These are phyloP conservation scores for Tylopilus rubrobrunneus DNA, from an alignment of 768 basidiomycete genomes.

Conservation along the genomic window DNA sequence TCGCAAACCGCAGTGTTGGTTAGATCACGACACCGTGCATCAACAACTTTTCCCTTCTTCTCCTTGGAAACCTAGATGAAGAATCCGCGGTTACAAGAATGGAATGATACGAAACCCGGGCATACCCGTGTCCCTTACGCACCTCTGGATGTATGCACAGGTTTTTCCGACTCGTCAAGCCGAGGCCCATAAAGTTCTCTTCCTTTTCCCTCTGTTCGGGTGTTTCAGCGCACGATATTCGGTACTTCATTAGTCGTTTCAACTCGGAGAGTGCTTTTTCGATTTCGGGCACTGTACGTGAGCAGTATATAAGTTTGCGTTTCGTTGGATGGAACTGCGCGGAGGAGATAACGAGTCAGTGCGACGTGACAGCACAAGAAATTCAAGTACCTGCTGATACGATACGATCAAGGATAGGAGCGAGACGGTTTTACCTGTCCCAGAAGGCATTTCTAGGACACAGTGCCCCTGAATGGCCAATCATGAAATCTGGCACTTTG, in stretches of 20 bases:
- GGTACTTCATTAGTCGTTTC: conserved; percentile 90
- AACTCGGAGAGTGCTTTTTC: conserved; percentile 96
- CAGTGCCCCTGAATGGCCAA: conserved; percentile 77
- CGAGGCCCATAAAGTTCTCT: conserved; percentile 78
- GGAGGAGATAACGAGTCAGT: background rate
- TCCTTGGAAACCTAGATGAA: conserved; percentile 80
- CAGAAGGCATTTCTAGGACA: conserved; percentile 99
- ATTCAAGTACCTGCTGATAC: conserved; percentile 77
- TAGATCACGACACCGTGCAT: conserved; percentile 93
- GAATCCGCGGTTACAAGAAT: background rate
- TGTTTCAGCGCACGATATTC: conserved; percentile 66
- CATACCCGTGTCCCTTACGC: conserved; percentile 14
- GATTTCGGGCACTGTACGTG: conserved; percentile 98
- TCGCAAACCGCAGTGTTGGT: conserved; percentile 82
- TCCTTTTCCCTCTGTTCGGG: conserved; percentile 77
- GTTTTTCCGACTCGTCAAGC: conserved; percentile 94
- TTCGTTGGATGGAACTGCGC: conserved; percentile 84
- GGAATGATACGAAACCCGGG: background rate
- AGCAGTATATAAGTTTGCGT: conserved; percentile 96
- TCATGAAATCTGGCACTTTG: background rate
- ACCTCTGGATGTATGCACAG: conserved; percentile 95
- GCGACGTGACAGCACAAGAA: background rate
- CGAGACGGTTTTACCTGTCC: conserved; percentile 98
- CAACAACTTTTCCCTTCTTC: conserved; percentile 97
- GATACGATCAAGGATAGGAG: conserved; percentile 93